A percentile compares a stretch with the other conserved stretches of the same genome.
Conservation (phyloP, 139 green algal species). For the Desmodesmus armatus region DNA sequence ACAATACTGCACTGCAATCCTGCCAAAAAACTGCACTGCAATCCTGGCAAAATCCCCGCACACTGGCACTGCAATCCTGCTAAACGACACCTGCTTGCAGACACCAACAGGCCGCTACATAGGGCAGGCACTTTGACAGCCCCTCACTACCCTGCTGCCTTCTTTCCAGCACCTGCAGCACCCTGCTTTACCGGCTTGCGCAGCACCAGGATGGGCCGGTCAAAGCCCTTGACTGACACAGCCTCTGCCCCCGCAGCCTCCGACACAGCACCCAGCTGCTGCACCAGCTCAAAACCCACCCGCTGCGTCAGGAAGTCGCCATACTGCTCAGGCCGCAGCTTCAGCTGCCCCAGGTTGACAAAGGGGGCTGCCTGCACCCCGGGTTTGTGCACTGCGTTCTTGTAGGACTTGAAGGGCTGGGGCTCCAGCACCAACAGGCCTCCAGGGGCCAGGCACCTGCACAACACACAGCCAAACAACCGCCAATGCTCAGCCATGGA, state of each 20-base stretch:
- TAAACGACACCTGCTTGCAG: too few relatives aligned
- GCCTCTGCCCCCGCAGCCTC: constrained; percentile 10
- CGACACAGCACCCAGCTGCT: constrained; percentile 28
- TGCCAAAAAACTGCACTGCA: too few relatives aligned
- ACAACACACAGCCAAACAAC: not conserved
- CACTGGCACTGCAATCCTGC: too few relatives aligned
- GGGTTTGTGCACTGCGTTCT: constrained; percentile 71
- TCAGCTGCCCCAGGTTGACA: constrained; percentile 55
- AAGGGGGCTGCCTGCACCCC: constrained; percentile 50
- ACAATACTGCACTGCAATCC: too few relatives aligned
- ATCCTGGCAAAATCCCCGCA: too few relatives aligned
- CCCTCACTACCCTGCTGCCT: too few relatives aligned
- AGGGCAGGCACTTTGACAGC: too few relatives aligned
- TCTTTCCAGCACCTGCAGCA: too few relatives aligned
- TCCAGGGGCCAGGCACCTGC: constrained; percentile 64
- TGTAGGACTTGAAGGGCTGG: constrained; percentile 91
- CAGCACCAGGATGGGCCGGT: constrained; percentile 59
- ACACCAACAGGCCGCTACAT: too few relatives aligned
- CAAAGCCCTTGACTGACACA: constrained; percentile 51
- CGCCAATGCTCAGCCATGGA: too few relatives aligned
- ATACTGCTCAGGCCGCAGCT: constrained; percentile 77
- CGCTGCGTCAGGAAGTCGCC: constrained; percentile 54
- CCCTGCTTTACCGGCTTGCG: constrained; percentile 45
- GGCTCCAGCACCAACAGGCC: constrained; percentile 91
- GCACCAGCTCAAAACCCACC: constrained; percentile 75